Conservation (phyloP, 371 early-diverging fungal species). For the Nematocida sp. region DNA sequence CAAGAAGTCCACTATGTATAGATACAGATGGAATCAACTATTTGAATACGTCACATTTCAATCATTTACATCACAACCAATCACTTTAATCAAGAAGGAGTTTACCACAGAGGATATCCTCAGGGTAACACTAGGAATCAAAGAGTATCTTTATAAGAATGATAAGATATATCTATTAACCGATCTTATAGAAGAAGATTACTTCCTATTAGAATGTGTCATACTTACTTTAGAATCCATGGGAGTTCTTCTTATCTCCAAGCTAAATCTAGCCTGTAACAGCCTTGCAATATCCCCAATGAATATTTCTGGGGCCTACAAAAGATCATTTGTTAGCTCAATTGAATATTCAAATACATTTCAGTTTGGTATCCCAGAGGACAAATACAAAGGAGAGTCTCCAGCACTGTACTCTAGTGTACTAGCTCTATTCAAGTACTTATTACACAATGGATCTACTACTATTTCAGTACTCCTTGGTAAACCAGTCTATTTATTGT, state of each 20-base stretch:
- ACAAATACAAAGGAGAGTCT: too few species aligned
- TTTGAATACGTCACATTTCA: too few species aligned
- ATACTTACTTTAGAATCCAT: background rate
- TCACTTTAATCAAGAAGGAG: background rate
- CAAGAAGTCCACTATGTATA: too few species aligned
- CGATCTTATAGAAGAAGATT: background rate
- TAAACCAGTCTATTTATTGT: background rate
- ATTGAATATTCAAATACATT: background rate
- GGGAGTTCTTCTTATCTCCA: slow-evolving; percentile 5
- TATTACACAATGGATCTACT: slow-evolving; percentile 17
- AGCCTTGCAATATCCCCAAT: background rate
- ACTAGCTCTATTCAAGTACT: background rate
- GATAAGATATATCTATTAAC: background rate
- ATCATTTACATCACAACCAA: background rate
- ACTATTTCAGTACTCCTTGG: background rate
- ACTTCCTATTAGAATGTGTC: slow-evolving; percentile 30
- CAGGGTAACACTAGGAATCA: background rate
- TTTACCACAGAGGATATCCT: background rate
- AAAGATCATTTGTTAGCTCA: background rate
- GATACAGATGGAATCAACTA: too few species aligned
- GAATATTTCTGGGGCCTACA: slow-evolving; percentile 24
- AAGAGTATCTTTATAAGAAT: background rate
- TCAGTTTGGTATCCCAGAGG: background rate
- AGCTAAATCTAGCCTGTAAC: background rate
- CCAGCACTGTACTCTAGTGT: background rate